Base-by-base conservation (phyloP, 2,329 filamentous ascomycete genomes). In the Monosporascus sp. region DNA sequence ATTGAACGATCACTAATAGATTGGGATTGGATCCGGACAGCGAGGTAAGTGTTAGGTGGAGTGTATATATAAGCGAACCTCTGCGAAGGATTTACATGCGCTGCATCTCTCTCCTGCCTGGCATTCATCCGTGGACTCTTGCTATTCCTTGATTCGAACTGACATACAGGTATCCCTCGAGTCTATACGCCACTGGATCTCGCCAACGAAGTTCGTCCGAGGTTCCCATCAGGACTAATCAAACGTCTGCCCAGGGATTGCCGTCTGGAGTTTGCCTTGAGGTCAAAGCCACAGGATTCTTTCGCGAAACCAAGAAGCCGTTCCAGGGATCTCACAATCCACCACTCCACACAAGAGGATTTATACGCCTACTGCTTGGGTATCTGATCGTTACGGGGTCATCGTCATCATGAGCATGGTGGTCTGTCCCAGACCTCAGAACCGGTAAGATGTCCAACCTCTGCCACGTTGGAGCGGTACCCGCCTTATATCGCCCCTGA, bases 31-130 rank as follows among this genome's bases (percentile, higher is more conserved):
- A 67, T 74, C 75, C 68, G 75, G 77, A 77, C 76, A 80, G 76
- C 76, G 73, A 76, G 77, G 77, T 79, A 71, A 79, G 77, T 74
- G 63, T 65, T 69, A 68, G 64, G 66, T 57, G 67, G 69, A 73
- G 73, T 74, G 73, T 80, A 76, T 79, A 79, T 75, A 78, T 79
- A 77, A 72, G 69, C 72, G 71, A 75, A 71, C 64, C 66, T 69
- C 68, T 62, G 71, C 69, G 68, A 71, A 69, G 65, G 73, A 74
- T 61, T 62, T 61, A 57, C 59, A 48, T 59, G 66, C 59, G 50
- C 55, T 45, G 20, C 52, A 57, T 59, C 58, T 60, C 38, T 51
- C 54, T 60, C 37, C 47, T 55, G 51, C 58, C 57, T 61, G 61
- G 63, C 52, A 59, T 48, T 55, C 58, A 53, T 50, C 60, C 58